Base-by-base conservation (phyloP, 345 rosid genomes). In the Gossypium australe region DNA sequence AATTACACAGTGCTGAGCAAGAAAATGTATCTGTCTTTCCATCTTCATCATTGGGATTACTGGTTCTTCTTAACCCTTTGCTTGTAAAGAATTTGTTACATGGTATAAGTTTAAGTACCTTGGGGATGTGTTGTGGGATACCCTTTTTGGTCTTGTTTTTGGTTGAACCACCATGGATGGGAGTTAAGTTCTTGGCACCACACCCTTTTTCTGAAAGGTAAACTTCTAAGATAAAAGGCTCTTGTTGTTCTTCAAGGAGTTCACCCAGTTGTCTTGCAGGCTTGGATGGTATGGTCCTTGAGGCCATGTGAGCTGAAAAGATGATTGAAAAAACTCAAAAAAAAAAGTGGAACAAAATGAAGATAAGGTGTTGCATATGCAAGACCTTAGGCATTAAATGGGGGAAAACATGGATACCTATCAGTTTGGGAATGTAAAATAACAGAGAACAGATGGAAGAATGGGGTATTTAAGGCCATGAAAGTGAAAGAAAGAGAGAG, bases 171-270 rank as follows among this genome's bases (percentile, higher is more conserved):
- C 67, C 76, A 64, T 57, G 9, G 55, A 56, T 3, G 29, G 62
- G 24, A 22, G 62, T 57, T 57, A 57, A 22, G 62, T 57, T 57
- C 27, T 77, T 86, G 41, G 55, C 74, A 5, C 18, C 48, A 70
- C 11, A 53, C 52, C 88, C 78, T 82, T 77, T 84, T 72, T 87
- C 89, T 4, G 76, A 59, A 14, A 87, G 87, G 78, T 83, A 82
- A 74, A 60, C 75, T 48, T 85, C 81, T 10, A 84, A 78, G 38
- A 78, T 59, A 66, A 88, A 88, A 71, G 92, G 92, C 22, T 90
- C 94, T 70, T 90, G 90, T 48, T 82, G 81, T 64, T 90, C 87
- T 70, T 77, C 78, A 45, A 90, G 94, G 49, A 86, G 73, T 34
- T 90, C 87, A 22, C 80, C 77, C 45, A 90, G 94, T 67, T 70